These are phyloP conservation scores for Puccinellia tenuiflora DNA, from an alignment of 176 grass and related monocot species.

Conservation along the genomic window DNA sequence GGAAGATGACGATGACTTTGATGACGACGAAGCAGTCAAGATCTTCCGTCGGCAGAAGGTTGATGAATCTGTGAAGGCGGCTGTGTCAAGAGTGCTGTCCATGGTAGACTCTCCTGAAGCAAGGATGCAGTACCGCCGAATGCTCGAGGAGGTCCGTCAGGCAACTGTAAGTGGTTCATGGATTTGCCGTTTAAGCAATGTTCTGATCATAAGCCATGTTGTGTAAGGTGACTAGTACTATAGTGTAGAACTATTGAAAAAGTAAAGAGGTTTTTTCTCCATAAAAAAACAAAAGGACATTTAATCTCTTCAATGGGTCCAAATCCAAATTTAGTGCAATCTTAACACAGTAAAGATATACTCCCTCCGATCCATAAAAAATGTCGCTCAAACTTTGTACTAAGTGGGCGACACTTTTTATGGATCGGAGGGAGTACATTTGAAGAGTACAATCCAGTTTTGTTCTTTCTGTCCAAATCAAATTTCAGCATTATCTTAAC, in stretches of 20 bases:
- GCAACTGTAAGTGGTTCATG: slow-evolving; percentile 62
- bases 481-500: slow-evolving; percentile 15
- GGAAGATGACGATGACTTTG: slow-evolving; percentile 46
- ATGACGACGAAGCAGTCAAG: slow-evolving; percentile 75
- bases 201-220: slow-evolving; percentile 14
- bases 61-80: slow-evolving; percentile 70
- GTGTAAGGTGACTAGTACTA: neutral
- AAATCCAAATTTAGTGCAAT: neutral
- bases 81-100: slow-evolving; percentile 79
- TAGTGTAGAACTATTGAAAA: neutral
- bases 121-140: slow-evolving; percentile 85
- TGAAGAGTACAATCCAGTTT: neutral
- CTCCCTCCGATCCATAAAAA: too few species aligned
- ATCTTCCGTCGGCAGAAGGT: slow-evolving; percentile 84
- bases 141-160: slow-evolving; percentile 80
- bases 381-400: too few species aligned
- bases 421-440: too few species aligned
- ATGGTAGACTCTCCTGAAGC: slow-evolving; percentile 82
- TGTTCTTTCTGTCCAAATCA: neutral
- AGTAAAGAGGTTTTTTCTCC: neutral
- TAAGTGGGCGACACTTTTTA: too few species aligned
- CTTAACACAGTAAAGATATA: neutral
- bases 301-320: neutral
- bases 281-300: neutral
- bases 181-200: slow-evolving; percentile 1